Base-by-base conservation (phyloP, 768 basidiomycete genomes). In the Termitomyces eurrhizus region DNA sequence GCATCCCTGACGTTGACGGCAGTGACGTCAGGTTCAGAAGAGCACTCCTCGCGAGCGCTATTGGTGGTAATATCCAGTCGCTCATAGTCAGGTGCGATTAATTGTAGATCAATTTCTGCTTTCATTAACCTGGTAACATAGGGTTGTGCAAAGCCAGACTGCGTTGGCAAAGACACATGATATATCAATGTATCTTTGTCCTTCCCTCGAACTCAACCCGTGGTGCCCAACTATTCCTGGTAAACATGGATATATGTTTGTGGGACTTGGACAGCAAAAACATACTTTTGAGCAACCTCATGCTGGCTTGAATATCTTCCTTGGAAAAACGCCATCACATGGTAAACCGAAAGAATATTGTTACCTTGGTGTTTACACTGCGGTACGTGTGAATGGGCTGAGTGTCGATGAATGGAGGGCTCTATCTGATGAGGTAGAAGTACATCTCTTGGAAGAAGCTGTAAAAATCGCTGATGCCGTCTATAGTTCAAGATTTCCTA, bases 211-310 rank as follows among this genome's bases (percentile, higher is more conserved):
- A 52, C 77, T 79, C 52, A 84, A 84, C 59, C 80, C 81, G 12
- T 85, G 83, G 84, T 80, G 79, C 49, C 83, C 83, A 3, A 67
- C 71, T 6, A 66, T 57, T 1, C 80, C 81, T 11, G 83, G 83
- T 9, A 67, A 78, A 56, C 80, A 83, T 59, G 83, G 83, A 1
- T 85, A 77, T 64, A 80, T 85, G 70, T 83, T 84, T 50, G 81
- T 84, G 32, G 83, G 82, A 18, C 72, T 83, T 55, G 79, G 78
- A 9, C 74, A 70, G 45, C 83, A 84, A 45, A 70, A 73, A 46
- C 69, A 76, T 44, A 74, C 75, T 7, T 83, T 83, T 64, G 61
- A 65, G 42, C 61, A 69, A 44, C 72, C 78, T 14, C 77, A 80
- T 37, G 64, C 70, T n/a, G 59, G 54, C 11, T 76, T 75, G 24